Evolutionary conservation across 306 rosid genomes (phyloP), one percentile per base, ranked within the genome.

Genomic region (Quercus variabilis): DNA sequence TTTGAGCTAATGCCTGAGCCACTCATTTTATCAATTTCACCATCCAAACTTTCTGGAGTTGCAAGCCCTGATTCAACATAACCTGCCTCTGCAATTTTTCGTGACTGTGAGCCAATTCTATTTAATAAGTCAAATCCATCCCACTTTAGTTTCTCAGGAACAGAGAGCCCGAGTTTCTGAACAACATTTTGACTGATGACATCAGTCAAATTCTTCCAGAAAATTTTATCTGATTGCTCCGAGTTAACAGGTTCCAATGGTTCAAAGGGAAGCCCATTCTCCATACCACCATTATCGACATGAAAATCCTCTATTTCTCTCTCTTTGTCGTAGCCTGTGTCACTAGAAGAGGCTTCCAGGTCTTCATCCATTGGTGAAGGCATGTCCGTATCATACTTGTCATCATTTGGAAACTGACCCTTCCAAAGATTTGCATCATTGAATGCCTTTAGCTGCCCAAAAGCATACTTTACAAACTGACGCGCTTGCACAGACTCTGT

Each of bases 41-140:
- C 86, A 65, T 83, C 91, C 49, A 77, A 43, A 57, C 83, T 85
- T 80, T 80, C 91, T 65, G 97, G 89, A 41, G 87, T 76, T 77
- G 97, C 99, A 84, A 94, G 97, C 80, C 99, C 99, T 3, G 97
- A 91, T 87, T 91, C 89, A 75, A 94, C 74, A 76, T 92, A 94
- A 70, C 81, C 43, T 74, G 85, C 86, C 78, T 94, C 99, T 6
- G 99, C 97, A 74, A 77, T 80, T 84, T 85, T 83, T 83, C 55
- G 90, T 1, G 97, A 92, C 85, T 94, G 97, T 81, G 85, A 85
- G 56, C 99, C 99, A 78, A 88, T 82, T 78, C 73, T 90, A 83
- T 88, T 87, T 78, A 94, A 80, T n/a, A 89, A 85, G 76, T 91
- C 99, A 76, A 92, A 86, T 55, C 93, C 95, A 80, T 94, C 97